These are phyloP conservation scores for Yarrowia porcina DNA, from an alignment of 805 yeast species.

Conservation along the genomic window DNA sequence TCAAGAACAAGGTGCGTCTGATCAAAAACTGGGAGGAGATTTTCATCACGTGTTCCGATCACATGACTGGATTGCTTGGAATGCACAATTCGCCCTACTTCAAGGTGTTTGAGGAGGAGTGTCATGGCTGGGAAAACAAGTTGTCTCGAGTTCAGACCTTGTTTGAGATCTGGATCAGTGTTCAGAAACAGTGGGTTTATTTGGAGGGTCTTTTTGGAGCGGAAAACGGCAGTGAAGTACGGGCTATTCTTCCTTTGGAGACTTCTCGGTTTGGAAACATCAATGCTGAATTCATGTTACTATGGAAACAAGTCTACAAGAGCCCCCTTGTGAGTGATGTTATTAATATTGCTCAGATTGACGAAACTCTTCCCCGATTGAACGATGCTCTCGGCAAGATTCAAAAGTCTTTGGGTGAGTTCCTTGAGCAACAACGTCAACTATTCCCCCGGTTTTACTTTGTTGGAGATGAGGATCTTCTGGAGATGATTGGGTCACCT, in stretches of 20 bases:
- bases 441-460: slow-evolving; percentile 79
- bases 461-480: slow-evolving; percentile 83
- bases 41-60: slow-evolving; percentile 56
- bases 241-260: slow-evolving; percentile 65
- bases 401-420: slow-evolving; percentile 66
- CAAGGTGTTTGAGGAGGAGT: slow-evolving; percentile 56
- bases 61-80: slow-evolving; percentile 58
- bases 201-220: slow-evolving; percentile 65
- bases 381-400: slow-evolving; percentile 57
- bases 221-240: slow-evolving; percentile 55
- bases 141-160: slow-evolving; percentile 51
- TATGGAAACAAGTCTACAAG: slow-evolving; percentile 50
- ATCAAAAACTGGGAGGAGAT: slow-evolving; percentile 66
- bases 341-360: slow-evolving; percentile 50
- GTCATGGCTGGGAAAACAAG: slow-evolving; percentile 52
- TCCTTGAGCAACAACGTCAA: slow-evolving; percentile 74
- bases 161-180: slow-evolving; percentile 73
- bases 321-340: slow-evolving; percentile 54
- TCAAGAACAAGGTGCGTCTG: slow-evolving; percentile 50
- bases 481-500: slow-evolving; percentile 74
- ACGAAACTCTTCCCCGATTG: slow-evolving; percentile 47
- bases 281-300: slow-evolving; percentile 56
- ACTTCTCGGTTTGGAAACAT: slow-evolving; percentile 60
- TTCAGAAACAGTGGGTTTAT: slow-evolving; percentile 86
- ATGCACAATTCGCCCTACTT: slow-evolving; percentile 70